Evolutionary conservation across 2,329 filamentous ascomycete genomes (phyloP).

Genomic region (Aspergillus flavus): DNA sequence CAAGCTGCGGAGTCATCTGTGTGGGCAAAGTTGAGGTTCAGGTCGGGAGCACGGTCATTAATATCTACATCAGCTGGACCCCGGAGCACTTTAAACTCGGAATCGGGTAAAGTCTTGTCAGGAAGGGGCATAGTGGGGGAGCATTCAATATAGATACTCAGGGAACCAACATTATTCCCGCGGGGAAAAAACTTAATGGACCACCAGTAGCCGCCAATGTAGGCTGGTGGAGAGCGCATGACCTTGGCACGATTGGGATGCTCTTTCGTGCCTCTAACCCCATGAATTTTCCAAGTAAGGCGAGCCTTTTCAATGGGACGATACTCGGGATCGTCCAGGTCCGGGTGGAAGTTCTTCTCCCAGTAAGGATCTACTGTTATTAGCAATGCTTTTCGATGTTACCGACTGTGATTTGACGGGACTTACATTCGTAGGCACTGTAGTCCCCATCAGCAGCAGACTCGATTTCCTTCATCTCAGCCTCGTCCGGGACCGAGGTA

Average conservation of each 20-base stretch:
- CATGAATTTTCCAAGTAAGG: slow-evolving; percentile 61
- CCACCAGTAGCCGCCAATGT: slow-evolving; percentile 64
- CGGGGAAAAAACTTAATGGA: slow-evolving; percentile 67
- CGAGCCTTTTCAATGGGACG: slow-evolving; percentile 55
- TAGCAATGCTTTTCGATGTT: slow-evolving; percentile 4
- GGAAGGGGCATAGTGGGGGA: slow-evolving; percentile 50
- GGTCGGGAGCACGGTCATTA: slow-evolving; percentile 32
- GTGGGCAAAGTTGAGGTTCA: slow-evolving; percentile 33
- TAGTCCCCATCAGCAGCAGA: slow-evolving; percentile 47
- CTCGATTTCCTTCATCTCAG: slow-evolving; percentile 62
- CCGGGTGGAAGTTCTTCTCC: slow-evolving; percentile 59
- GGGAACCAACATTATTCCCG: slow-evolving; percentile 60
- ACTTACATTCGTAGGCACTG: slow-evolving; percentile 58
- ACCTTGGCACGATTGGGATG: slow-evolving; percentile 60
- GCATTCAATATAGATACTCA: slow-evolving; percentile 65
- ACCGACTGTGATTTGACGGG: background rate
- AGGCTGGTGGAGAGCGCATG: slow-evolving; percentile 60
- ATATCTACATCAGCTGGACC: slow-evolving; percentile 41
- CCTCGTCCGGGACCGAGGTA: slow-evolving; percentile 56
- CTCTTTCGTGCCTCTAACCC: slow-evolving; percentile 63
- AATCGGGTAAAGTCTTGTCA: slow-evolving; percentile 41
- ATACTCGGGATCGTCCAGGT: slow-evolving; percentile 62
- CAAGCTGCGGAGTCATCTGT: slow-evolving; percentile 33
- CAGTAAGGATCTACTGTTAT: slow-evolving; percentile 53
- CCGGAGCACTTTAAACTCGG: slow-evolving; percentile 44